Percentiles rank a stretch among this genome's conserved stretches.
Evolutionary conservation across 176 grass and related monocot species (phyloP).

Genomic region (Cenchrus fungigraminus): DNA sequence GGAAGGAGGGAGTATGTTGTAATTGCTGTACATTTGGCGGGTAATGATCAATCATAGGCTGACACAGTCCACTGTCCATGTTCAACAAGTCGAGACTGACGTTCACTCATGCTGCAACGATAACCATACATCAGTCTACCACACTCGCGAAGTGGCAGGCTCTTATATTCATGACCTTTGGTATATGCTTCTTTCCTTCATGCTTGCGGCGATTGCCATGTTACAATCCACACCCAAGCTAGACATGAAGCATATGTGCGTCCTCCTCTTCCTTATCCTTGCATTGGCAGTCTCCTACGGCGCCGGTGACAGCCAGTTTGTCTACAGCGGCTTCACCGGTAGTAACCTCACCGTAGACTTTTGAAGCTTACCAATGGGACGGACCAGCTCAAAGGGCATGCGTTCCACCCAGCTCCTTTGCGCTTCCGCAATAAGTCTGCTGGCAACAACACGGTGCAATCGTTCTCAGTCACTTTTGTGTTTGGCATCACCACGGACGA

Average conservation of each 20-base stretch:
- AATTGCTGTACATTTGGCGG: too few relatives aligned
- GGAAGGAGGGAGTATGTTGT: too few relatives aligned
- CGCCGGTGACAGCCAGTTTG: neutral
- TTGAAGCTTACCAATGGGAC: neutral
- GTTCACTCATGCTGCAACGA: too few relatives aligned
- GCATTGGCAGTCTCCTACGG: neutral
- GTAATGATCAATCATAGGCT: too few relatives aligned
- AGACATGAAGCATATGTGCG: neutral
- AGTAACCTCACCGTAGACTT: neutral
- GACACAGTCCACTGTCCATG: too few relatives aligned
- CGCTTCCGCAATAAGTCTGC: neutral
- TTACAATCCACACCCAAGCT: neutral
- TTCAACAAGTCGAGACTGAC: too few relatives aligned
- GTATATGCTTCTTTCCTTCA: too few relatives aligned
- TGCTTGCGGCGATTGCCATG: neutral
- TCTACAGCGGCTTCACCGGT: neutral
- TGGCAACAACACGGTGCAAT: neutral
- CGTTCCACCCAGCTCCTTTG: neutral
- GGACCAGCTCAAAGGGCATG: neutral
- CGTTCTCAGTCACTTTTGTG: neutral
- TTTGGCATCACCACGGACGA: neutral
- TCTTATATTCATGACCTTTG: too few relatives aligned
- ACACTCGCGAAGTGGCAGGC: too few relatives aligned
- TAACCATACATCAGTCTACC: too few relatives aligned
- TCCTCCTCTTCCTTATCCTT: neutral